phyloP scores from a whole-genome alignment of 306 rosid species.

The Astragalus membranaceus region DNA sequence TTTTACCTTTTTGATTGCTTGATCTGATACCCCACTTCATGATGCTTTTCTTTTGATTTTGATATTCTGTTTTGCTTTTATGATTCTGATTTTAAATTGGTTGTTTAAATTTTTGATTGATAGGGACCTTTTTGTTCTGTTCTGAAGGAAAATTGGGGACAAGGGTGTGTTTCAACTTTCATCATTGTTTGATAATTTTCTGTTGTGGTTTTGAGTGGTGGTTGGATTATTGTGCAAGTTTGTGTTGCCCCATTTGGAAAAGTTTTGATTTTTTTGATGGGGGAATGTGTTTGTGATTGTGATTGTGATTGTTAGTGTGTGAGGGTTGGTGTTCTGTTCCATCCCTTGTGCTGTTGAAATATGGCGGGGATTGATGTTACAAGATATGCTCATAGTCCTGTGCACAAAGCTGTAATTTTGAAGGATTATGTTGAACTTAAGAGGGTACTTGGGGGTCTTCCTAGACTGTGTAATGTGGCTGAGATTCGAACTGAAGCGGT shows the following conservation, averaged over 20 bases:
- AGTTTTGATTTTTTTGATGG: slow-evolving; percentile 24
- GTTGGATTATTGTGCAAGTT: slow-evolving; percentile 15
- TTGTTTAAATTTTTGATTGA: slow-evolving; percentile 23
- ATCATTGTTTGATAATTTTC: slow-evolving; percentile 18
- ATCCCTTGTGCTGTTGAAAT: slow-evolving; percentile 29
- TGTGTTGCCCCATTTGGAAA: slow-evolving; percentile 15
- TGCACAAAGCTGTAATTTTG: slow-evolving; percentile 70
- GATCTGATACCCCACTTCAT: slow-evolving; percentile 36
- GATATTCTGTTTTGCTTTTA: slow-evolving; percentile 31
- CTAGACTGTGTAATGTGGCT: slow-evolving; percentile 51
- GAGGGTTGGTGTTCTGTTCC: slow-evolving; percentile 21
- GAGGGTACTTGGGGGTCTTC: slow-evolving; percentile 59
- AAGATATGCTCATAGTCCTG: slow-evolving; percentile 79
- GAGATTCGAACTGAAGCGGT: slow-evolving; percentile 65
- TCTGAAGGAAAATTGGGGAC: slow-evolving; percentile 30
- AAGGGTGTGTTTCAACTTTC: slow-evolving; percentile 26
- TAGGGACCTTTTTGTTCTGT: slow-evolving; percentile 11
- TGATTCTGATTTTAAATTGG: slow-evolving; percentile 36
- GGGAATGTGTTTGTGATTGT: slow-evolving; percentile 28
- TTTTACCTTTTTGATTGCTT: slow-evolving; percentile 32
- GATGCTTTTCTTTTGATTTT: slow-evolving; percentile 34
- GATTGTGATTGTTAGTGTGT: slow-evolving; percentile 11
- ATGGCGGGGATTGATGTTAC: slow-evolving; percentile 84
- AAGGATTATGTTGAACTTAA: slow-evolving; percentile 70
- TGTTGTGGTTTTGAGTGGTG: slow-evolving; percentile 1